A percentile compares a stretch with the other conserved stretches of the same genome.
Evolutionary conservation across 306 rosid species (phyloP).

Genomic region (Glycine latifolia): DNA sequence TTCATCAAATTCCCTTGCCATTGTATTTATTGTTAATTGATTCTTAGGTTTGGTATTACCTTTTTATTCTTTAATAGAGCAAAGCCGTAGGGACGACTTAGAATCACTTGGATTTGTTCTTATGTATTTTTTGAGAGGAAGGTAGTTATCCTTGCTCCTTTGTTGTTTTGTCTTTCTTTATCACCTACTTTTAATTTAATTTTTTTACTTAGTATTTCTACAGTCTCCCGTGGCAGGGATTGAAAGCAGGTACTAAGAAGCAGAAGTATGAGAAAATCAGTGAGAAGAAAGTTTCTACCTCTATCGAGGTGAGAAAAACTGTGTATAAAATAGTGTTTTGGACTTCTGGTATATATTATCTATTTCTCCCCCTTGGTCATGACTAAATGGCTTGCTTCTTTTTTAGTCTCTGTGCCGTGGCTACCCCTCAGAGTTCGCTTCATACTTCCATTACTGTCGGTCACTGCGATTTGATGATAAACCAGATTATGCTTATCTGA

Average conservation of each 20-base stretch:
- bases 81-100: slow-evolving; percentile 97
- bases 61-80: slow-evolving; percentile 63
- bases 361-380: neutral
- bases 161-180: slow-evolving; percentile 27
- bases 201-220: slow-evolving; percentile 50
- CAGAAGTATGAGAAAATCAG: slow-evolving; percentile 97
- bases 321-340: neutral
- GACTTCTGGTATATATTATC: neutral
- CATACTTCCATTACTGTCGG: slow-evolving; percentile 95
- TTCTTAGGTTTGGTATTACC: slow-evolving; percentile 45
- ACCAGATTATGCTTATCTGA: slow-evolving; percentile 93
- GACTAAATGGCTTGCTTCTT: slow-evolving; percentile 53
- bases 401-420: slow-evolving; percentile 83
- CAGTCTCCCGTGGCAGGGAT: slow-evolving; percentile 99
- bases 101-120: slow-evolving; percentile 98
- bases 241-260: slow-evolving; percentile 97
- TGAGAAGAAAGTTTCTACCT: slow-evolving; percentile 91
- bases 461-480: slow-evolving; percentile 95
- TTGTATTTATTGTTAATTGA: slow-evolving; percentile 30
- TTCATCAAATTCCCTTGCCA: slow-evolving; percentile 35
- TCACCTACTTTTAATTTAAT: slow-evolving; percentile 18
- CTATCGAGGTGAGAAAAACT: slow-evolving; percentile 76
- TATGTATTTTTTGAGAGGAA: slow-evolving; percentile 92
- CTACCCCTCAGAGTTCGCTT: slow-evolving; percentile 92
- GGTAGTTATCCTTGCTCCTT: slow-evolving; percentile 56